Evolutionary conservation across 768 basidiomycete genomes (phyloP), one percentile per base, ranked within the genome.

Genomic region (Daedaleopsis nitida): DNA sequence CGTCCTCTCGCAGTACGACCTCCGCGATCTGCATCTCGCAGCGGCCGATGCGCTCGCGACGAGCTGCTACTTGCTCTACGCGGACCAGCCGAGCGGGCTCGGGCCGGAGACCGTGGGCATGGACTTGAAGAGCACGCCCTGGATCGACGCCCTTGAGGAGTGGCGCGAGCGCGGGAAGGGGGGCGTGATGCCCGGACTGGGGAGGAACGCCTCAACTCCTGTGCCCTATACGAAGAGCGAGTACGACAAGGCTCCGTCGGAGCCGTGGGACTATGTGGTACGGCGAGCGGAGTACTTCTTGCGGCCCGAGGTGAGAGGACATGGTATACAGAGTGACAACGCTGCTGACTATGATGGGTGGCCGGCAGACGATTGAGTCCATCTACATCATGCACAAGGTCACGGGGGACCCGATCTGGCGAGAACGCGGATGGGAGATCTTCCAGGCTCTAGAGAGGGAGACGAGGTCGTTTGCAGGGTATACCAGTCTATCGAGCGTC

Each of bases 1-100:
- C 50, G 68, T 68, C 1, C 75, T 87, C 10, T 68, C 75, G 14
- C 71, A 68, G 12, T 83, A 83, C 65, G 78, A 84, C 62, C 78
- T 88, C n/a, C 78, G 78, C 52, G 79, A 87, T n/a, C 69, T 88
- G 34, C 89, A 91, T 68, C 74, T 84, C 55, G 91, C 88, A 86
- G 90, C 86, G 4, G 91, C 90, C 1, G 81, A 90, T 69, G 89
- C 89, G 16, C 77, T 92, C 23, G 86, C 87, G 35, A 81, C 88
- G 68, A 87, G 80, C 14, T 92, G 90, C 69, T 91, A 83, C 75
- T 67, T 86, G 32, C 80, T 83, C 51, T 92, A 91, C 67, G 87
- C 86, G 1, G 90, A 92, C 68, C 83, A 87, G 68, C 81, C 84
- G 7, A 79, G 82, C 3, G 89, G 91, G 2, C 72, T 92, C 34